These are phyloP conservation scores for Chaetomium cochliodes DNA, from an alignment of 495 filamentous ascomycete genomes.

Conservation along the genomic window DNA sequence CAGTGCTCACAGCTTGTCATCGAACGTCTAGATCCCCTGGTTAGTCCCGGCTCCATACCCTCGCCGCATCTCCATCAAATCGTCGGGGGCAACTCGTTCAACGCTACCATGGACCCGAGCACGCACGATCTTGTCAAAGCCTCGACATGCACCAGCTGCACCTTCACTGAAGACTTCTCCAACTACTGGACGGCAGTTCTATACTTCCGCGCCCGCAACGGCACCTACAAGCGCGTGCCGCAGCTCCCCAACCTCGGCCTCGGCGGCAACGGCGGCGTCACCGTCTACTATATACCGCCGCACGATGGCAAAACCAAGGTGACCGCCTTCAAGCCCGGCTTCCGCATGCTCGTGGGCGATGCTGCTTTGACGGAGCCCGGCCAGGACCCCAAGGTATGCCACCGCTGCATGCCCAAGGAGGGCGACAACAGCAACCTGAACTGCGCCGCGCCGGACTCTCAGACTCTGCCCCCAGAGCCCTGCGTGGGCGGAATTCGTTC, in stretches of 20 bases:
- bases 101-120: slow-evolving; percentile 30
- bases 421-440: slow-evolving; percentile 9
- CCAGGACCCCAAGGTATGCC: slow-evolving; percentile 45
- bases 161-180: slow-evolving; percentile 26
- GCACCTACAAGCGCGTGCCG: slow-evolving; percentile 48
- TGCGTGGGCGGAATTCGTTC: slow-evolving; percentile 43
- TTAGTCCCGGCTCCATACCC: slow-evolving; percentile 41
- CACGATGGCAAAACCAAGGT: slow-evolving; percentile 37
- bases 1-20: slow-evolving; percentile 47
- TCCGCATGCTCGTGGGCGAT: slow-evolving; percentile 38
- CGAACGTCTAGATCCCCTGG: slow-evolving; percentile 46
- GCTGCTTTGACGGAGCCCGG: slow-evolving; percentile 31
- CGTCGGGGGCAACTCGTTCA: slow-evolving; percentile 38
- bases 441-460: slow-evolving; percentile 4
- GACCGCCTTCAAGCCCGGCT: slow-evolving; percentile 35
- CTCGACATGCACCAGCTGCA: slow-evolving; percentile 37
- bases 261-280: slow-evolving; percentile 40
- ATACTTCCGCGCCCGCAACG: slow-evolving; percentile 22
- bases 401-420: slow-evolving; percentile 46
- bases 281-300: slow-evolving; percentile 43
- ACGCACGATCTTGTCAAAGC: slow-evolving; percentile 28
- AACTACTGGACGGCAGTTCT: slow-evolving; percentile 11
- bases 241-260: slow-evolving; percentile 37
- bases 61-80: slow-evolving; percentile 46
- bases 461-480: slow-evolving; percentile 20